Base-by-base conservation (phyloP, 1,284 basidiomycete species). In the Sutorius eximius region DNA sequence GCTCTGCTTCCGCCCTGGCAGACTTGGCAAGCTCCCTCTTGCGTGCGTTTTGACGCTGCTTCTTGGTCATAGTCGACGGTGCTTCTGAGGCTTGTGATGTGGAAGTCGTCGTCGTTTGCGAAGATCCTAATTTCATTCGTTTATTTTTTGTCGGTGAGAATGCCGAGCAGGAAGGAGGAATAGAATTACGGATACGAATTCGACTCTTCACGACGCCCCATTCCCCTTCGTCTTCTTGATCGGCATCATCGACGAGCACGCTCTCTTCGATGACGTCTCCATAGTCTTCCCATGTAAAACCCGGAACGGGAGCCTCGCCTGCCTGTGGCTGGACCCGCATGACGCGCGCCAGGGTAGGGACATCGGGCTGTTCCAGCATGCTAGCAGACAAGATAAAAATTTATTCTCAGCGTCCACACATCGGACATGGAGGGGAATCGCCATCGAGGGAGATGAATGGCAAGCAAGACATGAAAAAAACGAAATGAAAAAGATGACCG, bases 211-310 rank as follows among this genome's bases (percentile, higher is more conserved):
- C 88, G 32, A 90, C 81, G 24, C 83, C 87, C 89, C 89, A 91
- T 9, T 78, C 79, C 1, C 76, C 78, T 53, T 83, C 82, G 49
- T 80, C 82, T 51, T 75, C 74, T 49, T 63, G 61, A 16, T 59
- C 83, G 5, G 78, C 81, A 53, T 84, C 82, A 50, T 81, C 78
- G 22, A 71, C 72, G 7, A 71, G 73, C 32, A 62, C 57, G 12
- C 74, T 69, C 3, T 72, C 72, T 40, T 75, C 74, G 49, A 79
- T 76, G 20, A 83, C 81, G 53, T 89, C 85, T 54, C 89, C 89
- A 62, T 89, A 89, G 71, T 89, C 87, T 0, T 73, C 83, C 87
- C 86, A 88, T 0, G 85, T 82, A 68, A 85, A 87, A 0, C 86
- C 86, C 12, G 75, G 70, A 5, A 80, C 83, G 16, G 86, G 85